These are phyloP conservation scores for Darksidea phi DNA, from an alignment of 495 filamentous ascomycete species.

Conservation along the genomic window DNA sequence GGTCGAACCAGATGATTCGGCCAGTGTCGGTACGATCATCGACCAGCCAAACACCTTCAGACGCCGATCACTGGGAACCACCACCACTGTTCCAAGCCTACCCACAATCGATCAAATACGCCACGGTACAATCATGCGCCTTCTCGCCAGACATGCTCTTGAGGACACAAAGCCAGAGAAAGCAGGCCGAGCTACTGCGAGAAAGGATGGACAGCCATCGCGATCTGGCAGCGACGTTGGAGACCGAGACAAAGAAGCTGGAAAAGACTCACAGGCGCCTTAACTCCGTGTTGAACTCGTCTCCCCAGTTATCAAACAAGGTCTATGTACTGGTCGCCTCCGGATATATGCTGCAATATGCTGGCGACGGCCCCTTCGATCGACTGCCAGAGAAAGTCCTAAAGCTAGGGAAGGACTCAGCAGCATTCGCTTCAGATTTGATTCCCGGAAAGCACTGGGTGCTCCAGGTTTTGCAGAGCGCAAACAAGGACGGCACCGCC, in stretches of 20 bases:
- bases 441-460: conserved; percentile 94
- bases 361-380: conserved; percentile 75
- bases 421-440: conserved; percentile 88
- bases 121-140: conserved; percentile 50
- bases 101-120: conserved; percentile 71
- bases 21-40: conserved; percentile 23
- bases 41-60: conserved; percentile 9
- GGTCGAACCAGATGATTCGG: conserved; percentile 23
- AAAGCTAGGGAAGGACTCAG: conserved; percentile 77
- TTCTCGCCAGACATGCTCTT: conserved; percentile 61
- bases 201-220: conserved; percentile 42
- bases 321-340: conserved; percentile 77
- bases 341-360: conserved; percentile 84
- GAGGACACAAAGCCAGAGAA: conserved; percentile 56
- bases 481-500: conserved; percentile 58
- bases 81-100: conserved; percentile 90
- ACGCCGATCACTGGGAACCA: conserved; percentile 58
- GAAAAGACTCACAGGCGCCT: conserved; percentile 30
- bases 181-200: conserved; percentile 45
- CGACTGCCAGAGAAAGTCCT: conserved; percentile 84
- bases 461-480: conserved; percentile 78
- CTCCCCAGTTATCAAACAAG: conserved; percentile 73
- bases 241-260: conserved; percentile 40
- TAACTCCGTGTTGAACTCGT: conserved; percentile 56
- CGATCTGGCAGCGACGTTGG: conserved; percentile 38